Conservation (phyloP, 2,329 filamentous ascomycete genomes). For the Shiraia sp. region DNA sequence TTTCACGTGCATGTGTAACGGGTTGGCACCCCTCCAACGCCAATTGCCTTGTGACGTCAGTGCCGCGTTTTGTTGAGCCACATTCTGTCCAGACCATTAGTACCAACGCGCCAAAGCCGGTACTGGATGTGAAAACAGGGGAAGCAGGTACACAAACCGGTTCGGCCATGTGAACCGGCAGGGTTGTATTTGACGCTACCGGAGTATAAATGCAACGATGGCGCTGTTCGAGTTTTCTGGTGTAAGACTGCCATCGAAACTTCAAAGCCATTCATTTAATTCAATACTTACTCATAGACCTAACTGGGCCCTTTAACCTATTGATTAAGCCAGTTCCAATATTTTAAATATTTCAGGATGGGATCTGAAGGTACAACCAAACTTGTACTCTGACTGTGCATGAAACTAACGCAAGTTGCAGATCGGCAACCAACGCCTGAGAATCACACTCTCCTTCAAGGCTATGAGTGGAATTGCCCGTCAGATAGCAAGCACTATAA, state of each 20-base stretch:
- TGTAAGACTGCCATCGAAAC: background rate
- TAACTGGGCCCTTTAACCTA: background rate
- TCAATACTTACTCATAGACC: too few relatives aligned
- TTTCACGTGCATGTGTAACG: too few relatives aligned
- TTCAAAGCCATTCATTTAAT: background rate
- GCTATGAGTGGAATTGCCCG: conserved; percentile 74
- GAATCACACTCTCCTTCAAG: conserved; percentile 63
- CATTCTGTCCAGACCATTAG: conserved; percentile 12
- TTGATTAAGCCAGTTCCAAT: background rate
- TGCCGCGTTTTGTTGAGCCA: conserved; percentile 27
- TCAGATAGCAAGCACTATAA: conserved; percentile 64
- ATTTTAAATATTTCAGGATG: conserved; percentile 15
- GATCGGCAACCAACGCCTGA: conserved; percentile 37
- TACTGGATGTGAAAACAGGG: conserved; percentile 11
- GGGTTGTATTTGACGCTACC: conserved; percentile 9
- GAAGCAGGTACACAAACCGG: conserved; percentile 22
- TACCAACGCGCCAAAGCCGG: conserved; percentile 6
- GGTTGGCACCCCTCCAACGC: too few relatives aligned
- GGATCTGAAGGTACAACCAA: conserved; percentile 26
- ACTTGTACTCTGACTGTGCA: background rate
- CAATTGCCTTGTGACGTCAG: conserved; percentile 27
- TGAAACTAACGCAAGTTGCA: conserved; percentile 15
- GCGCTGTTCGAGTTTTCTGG: conserved; percentile 1
- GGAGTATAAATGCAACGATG: conserved; percentile 7
- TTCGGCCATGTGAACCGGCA: conserved; percentile 7